phyloP scores from a whole-genome alignment of 768 basidiomycete species.

The Steccherinum ochraceum region DNA sequence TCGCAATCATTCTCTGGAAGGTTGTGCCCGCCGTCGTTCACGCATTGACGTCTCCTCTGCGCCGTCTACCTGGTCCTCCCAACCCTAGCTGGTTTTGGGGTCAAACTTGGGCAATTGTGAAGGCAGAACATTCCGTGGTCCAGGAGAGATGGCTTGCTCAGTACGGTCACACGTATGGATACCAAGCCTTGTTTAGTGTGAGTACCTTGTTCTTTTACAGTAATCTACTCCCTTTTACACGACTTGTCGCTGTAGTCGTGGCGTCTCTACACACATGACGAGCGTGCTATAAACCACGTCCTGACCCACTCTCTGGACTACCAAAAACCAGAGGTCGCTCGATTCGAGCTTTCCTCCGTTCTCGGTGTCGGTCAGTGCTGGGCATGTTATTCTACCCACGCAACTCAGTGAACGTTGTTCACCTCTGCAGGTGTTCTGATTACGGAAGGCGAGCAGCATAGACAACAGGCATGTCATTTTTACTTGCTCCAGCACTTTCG shows the following conservation, averaged over 20 bases:
- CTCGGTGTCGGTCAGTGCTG: slow-evolving; percentile 40
- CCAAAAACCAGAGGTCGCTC: slow-evolving; percentile 42
- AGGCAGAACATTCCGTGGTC: slow-evolving; percentile 29
- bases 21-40: neutral
- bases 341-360: slow-evolving; percentile 32
- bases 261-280: slow-evolving; percentile 54
- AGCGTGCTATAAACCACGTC: slow-evolving; percentile 56
- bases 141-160: slow-evolving; percentile 42
- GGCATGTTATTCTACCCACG: too few relatives aligned
- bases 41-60: slow-evolving; percentile 30
- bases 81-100: slow-evolving; percentile 41
- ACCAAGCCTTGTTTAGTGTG: slow-evolving; percentile 40
- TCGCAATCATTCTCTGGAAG: neutral
- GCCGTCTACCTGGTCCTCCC: slow-evolving; percentile 46
- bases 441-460: slow-evolving; percentile 35
- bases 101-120: slow-evolving; percentile 37
- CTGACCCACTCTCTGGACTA: slow-evolving; percentile 50
- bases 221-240: too few relatives aligned
- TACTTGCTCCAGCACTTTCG: too few relatives aligned
- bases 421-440: slow-evolving; percentile 45
- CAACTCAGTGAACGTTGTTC: too few relatives aligned
- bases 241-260: too few relatives aligned
- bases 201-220: slow-evolving; percentile 13
- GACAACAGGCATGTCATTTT: slow-evolving; percentile 26
- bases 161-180: slow-evolving; percentile 42